Conservation (phyloP, 2,329 filamentous ascomycete genomes). For the Scorias spongiosa region DNA sequence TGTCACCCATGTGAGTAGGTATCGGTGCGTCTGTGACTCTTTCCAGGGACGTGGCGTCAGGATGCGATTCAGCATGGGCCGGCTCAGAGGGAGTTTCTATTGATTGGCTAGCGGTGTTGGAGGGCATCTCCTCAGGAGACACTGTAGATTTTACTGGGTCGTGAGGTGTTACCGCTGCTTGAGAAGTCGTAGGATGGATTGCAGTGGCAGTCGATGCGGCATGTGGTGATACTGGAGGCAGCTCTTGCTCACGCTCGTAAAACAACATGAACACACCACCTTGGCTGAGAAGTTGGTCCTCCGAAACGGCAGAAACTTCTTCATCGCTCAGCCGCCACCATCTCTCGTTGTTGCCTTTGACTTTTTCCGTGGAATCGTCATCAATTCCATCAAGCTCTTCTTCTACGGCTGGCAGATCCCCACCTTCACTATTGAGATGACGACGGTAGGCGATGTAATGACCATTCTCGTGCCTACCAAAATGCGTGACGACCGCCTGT, state of each 20-base stretch:
- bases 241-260: slow-evolving; percentile 48
- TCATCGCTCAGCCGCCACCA: slow-evolving; percentile 95
- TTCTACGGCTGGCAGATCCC: slow-evolving; percentile 16
- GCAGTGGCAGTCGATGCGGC: no score
- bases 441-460: slow-evolving; percentile 89
- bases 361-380: slow-evolving; percentile 13
- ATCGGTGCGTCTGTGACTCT: neutral
- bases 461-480: slow-evolving; percentile 82
- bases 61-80: neutral
- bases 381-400: slow-evolving; percentile 2
- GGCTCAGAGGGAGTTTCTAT: no score
- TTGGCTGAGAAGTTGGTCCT: slow-evolving; percentile 58
- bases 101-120: no score
- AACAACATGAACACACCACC: slow-evolving; percentile 93
- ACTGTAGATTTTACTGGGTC: no score
- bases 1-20: no score
- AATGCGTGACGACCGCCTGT: slow-evolving; percentile 73
- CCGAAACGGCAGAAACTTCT: slow-evolving; percentile 57
- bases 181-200: no score
- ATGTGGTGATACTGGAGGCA: no score
- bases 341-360: slow-evolving; percentile 25
- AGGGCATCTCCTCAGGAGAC: no score
- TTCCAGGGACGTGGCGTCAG: neutral
- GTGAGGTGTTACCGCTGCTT: no score
- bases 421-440: slow-evolving; percentile 24